These are phyloP conservation scores for Psophocarpus tetragonolobus DNA, from an alignment of 306 rosid species.

Conservation along the genomic window DNA sequence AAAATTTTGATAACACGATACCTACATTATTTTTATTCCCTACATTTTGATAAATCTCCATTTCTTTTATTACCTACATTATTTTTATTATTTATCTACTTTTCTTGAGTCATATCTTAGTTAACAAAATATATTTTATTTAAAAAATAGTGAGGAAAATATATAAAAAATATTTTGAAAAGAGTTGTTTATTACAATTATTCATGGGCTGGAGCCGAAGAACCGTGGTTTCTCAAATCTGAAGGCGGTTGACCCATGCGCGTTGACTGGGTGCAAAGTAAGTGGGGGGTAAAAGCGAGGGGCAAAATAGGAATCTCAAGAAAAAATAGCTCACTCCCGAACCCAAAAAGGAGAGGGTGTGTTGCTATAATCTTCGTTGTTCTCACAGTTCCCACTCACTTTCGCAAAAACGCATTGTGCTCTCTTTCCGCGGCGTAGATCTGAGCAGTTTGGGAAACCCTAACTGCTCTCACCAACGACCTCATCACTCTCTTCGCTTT, in stretches of 20 bases:
- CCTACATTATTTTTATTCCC: no score
- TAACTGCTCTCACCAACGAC: constrained; percentile 31
- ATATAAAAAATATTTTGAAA: no score
- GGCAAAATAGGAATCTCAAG: constrained; percentile 26
- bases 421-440: constrained; percentile 65
- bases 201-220: constrained; percentile 33
- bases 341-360: constrained; percentile 9
- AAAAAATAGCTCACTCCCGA: constrained; percentile 12
- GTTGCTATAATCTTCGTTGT: not conserved
- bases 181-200: no score
- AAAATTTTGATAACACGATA: no score
- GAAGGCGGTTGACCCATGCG: not conserved
- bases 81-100: no score
- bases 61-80: no score
- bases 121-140: no score
- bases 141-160: no score
- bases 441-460: constrained; percentile 83
- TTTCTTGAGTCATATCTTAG: no score
- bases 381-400: constrained; percentile 27
- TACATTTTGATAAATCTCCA: no score
- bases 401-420: constrained; percentile 20
- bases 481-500: not conserved
- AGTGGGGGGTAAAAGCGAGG: not conserved
- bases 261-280: constrained; percentile 29
- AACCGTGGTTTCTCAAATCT: not conserved